Percentiles rank a stretch among this genome's conserved stretches.
Evolutionary conservation across 2,329 filamentous ascomycete species (phyloP).

Genomic region (Pezizomycotina sp.): DNA sequence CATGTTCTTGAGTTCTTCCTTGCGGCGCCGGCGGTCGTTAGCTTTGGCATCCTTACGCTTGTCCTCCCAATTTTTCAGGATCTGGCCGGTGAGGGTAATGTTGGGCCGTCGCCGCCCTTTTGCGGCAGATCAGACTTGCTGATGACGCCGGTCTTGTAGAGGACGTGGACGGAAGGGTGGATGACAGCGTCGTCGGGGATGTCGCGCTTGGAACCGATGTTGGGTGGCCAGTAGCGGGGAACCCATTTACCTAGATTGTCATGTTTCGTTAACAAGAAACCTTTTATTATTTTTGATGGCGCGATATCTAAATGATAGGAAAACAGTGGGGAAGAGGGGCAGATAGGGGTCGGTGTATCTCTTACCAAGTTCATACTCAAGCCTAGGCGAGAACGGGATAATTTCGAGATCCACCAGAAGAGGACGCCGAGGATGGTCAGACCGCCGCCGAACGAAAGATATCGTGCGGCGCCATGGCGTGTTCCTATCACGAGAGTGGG

Average conservation of each 20-base stretch:
- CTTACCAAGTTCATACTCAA: background rate
- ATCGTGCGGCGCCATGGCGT: constrained; percentile 25
- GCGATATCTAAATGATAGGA: too few relatives aligned
- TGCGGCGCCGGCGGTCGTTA: too few relatives aligned
- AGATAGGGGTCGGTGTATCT: too few relatives aligned
- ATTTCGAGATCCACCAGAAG: constrained; percentile 27
- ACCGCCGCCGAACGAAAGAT: constrained; percentile 26
- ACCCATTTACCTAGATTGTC: constrained; percentile 28
- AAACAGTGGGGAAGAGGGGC: too few relatives aligned
- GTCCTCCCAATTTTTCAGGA: too few relatives aligned
- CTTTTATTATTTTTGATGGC: too few relatives aligned
- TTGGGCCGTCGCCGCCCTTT: background rate
- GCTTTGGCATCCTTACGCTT: too few relatives aligned
- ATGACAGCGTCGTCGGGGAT: constrained; percentile 26
- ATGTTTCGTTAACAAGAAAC: too few relatives aligned
- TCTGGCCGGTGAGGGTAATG: too few relatives aligned
- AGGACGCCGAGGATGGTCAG: constrained; percentile 22
- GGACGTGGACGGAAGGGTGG: constrained; percentile 16
- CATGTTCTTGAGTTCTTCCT: too few relatives aligned
- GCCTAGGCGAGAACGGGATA: background rate
- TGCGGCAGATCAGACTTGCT: background rate
- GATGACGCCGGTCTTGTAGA: background rate
- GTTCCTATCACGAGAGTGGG: constrained; percentile 5
- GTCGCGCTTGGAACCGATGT: constrained; percentile 26
- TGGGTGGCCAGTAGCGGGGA: constrained; percentile 26